Conservation (phyloP, 2,329 filamentous ascomycete genomes). For the Raffaelea ambrosiae region DNA sequence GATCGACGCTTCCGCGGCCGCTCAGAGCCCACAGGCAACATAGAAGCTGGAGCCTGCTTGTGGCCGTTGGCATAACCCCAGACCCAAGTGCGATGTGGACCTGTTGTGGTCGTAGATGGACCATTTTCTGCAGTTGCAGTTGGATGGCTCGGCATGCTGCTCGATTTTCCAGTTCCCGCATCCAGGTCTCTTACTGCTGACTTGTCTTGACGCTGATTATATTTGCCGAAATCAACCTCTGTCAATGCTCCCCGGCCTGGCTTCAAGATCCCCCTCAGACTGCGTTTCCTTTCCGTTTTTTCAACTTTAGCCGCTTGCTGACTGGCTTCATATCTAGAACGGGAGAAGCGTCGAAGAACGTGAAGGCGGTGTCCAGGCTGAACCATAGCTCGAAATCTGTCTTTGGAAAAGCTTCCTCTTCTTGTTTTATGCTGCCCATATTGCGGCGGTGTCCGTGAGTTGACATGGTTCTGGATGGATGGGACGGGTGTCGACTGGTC, state of each 20-base stretch:
- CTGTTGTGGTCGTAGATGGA: neutral
- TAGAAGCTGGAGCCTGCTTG: neutral
- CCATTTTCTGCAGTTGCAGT: neutral
- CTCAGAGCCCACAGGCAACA: neutral
- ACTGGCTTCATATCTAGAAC: too few species aligned
- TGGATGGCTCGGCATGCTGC: neutral
- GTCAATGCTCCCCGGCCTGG: too few species aligned
- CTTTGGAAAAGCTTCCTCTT: conserved; percentile 1
- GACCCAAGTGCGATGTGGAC: neutral
- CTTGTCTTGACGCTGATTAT: too few species aligned
- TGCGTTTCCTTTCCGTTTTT: neutral
- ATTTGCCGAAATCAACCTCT: too few species aligned
- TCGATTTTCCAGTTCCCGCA: too few species aligned
- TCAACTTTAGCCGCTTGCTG: neutral
- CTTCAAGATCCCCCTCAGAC: neutral
- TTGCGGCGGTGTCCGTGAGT: neutral
- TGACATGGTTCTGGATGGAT: neutral
- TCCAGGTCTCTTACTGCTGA: too few species aligned
- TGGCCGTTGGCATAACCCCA: neutral
- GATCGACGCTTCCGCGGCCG: neutral
- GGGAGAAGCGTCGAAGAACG: conserved; percentile 3
- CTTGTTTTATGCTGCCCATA: neutral
- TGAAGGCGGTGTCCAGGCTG: neutral
- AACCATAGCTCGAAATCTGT: neutral
- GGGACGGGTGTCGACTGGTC: neutral